Evolutionary conservation across 2,329 filamentous ascomycete species (phyloP).

Genomic region (Calonectria crousiana): DNA sequence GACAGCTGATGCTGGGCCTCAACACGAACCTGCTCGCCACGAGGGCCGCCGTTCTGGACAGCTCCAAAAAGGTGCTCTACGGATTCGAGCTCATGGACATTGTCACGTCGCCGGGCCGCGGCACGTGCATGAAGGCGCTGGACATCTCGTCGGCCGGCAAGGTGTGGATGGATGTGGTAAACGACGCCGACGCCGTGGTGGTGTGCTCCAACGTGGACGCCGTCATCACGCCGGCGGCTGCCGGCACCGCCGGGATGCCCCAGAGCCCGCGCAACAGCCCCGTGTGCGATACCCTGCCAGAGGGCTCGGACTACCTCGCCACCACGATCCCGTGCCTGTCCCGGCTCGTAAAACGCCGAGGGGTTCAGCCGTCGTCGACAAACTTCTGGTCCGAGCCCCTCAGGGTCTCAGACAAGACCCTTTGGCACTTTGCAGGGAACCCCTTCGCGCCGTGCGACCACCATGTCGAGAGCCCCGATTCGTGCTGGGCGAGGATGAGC

Average conservation of each 20-base stretch:
- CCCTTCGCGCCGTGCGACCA: not conserved
- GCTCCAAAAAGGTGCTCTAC: not conserved
- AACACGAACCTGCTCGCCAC: not conserved
- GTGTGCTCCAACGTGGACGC: not conserved
- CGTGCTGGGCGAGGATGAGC: not conserved
- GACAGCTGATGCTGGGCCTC: not conserved
- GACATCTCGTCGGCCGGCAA: not conserved
- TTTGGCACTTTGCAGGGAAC: not conserved
- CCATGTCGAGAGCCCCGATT: not conserved
- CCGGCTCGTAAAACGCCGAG: not conserved
- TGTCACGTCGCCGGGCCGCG: not conserved
- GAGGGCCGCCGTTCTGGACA: not conserved
- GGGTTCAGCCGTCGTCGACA: not conserved
- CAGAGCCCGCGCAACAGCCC: not conserved
- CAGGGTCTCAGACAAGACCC: not conserved
- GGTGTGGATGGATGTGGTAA: not conserved
- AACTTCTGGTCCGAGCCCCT: not conserved
- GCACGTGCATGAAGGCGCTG: not conserved
- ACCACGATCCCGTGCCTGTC: not conserved
- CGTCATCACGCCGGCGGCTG: not conserved
- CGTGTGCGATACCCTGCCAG: not conserved
- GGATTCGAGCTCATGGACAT: not conserved
- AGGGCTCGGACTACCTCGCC: not conserved
- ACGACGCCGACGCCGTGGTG: not conserved
- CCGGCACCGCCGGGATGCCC: no score